Evolutionary conservation across 2,329 filamentous ascomycete species (phyloP), one percentile per base, ranked within the genome.

Genomic region (Nothopassalora personata): DNA sequence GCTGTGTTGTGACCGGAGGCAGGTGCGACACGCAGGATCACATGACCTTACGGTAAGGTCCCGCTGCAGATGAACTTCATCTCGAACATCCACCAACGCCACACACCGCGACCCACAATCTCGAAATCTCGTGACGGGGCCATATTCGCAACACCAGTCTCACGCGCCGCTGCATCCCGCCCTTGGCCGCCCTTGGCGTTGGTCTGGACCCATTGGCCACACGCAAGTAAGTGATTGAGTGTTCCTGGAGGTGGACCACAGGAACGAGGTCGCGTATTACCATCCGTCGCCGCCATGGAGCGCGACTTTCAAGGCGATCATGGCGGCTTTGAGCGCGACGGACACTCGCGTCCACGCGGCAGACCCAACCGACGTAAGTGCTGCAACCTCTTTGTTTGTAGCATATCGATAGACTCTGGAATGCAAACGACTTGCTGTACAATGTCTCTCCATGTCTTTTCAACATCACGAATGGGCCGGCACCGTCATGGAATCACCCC

Each of bases 361-460:
- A 61, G 66, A 50, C 65, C 66, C 3, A 67, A 59, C 46, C 58
- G 64, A 63, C 64, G 64, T 66, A 59, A 66, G 63, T 65, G 33
- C 47, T 27, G 34, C 18, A 39, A 36, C 43, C 27, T 30, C 48
- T 45, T 56, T 50, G 54, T 57, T 50, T 49, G 39, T 61, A 61
- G 59, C 59, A 47, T 53, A 36, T 57, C 50, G 54, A 59, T 62
- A 62, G 60, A 33, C 50, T 54, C 50, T 34, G 54, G 57, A 62
- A 62, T 62, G 57, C 60, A 62, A 62, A 53, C 54, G 56, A 46
- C 43, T 51, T 47, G 30, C 39, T 43, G 39, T 43, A n/a, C 39
- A 43, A 43, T 43, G 39, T 43, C 39, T 43, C n/a, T 18, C n/a
- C 39, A n/a, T 39, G 43, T 45, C 13, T 33, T n/a, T 36, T 8